Conservation (phyloP, 1,139 yeast genomes). For the Kurtzmaniella quercitrusa region DNA sequence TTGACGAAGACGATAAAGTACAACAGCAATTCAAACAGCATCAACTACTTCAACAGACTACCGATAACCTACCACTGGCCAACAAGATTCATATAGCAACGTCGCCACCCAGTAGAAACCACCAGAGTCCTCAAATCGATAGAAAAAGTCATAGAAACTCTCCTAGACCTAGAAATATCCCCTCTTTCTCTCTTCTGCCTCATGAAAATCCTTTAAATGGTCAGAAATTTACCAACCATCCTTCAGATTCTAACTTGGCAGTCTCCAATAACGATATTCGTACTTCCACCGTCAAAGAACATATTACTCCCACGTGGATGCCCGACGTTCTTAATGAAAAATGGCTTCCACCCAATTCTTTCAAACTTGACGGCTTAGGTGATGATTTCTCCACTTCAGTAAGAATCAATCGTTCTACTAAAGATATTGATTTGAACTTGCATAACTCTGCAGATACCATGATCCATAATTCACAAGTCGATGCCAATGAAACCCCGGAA, state of each 20-base stretch:
- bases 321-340: constrained; percentile 35
- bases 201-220: neutral
- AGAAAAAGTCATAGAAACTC: neutral
- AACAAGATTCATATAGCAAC: neutral
- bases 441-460: constrained; percentile 28
- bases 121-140: neutral
- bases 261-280: constrained; percentile 1
- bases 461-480: constrained; percentile 29
- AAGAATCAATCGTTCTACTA: constrained; percentile 4
- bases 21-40: no score
- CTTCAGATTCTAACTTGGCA: neutral
- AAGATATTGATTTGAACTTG: constrained; percentile 19
- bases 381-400: constrained; percentile 1
- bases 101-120: neutral
- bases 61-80: neutral
- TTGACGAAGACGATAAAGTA: no score
- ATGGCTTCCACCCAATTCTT: constrained; percentile 23
- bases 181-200: neutral
- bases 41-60: neutral
- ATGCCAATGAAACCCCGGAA: constrained; percentile 26
- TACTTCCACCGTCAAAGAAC: constrained; percentile 6
- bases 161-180: neutral
- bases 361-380: constrained; percentile 3
- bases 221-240: neutral
- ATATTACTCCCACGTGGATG: constrained; percentile 44